These are phyloP conservation scores for Fagus crenata DNA, from an alignment of 306 rosid genomes.

Conservation along the genomic window DNA sequence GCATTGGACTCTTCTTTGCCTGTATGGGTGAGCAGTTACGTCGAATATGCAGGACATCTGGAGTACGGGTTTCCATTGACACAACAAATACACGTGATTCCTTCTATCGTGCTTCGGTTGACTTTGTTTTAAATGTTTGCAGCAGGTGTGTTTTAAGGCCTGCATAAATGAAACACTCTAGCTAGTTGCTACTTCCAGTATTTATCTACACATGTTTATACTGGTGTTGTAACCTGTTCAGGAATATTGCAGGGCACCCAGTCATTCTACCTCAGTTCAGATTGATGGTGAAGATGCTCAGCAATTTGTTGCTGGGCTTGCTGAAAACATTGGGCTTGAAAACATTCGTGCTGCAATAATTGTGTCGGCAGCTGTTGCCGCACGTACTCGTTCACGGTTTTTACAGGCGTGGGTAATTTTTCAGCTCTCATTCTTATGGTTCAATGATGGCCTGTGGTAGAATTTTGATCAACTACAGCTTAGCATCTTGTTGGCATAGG, in stretches of 20 bases:
- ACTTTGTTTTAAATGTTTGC: slow-evolving; percentile 64
- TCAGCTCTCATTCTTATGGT: slow-evolving; percentile 13
- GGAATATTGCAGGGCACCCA: slow-evolving; percentile 57
- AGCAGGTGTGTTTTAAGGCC: slow-evolving; percentile 56
- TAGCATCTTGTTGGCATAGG: background rate
- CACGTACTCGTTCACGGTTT: slow-evolving; percentile 72
- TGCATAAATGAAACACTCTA: slow-evolving; percentile 12
- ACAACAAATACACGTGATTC: slow-evolving; percentile 74
- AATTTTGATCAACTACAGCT: background rate
- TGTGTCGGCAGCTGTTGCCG: slow-evolving; percentile 89
- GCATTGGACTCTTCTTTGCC: slow-evolving; percentile 38
- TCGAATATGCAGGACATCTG: slow-evolving; percentile 79
- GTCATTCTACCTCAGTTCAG: slow-evolving; percentile 44
- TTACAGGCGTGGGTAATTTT: slow-evolving; percentile 89
- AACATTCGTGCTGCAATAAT: slow-evolving; percentile 70
- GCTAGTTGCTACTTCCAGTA: slow-evolving; percentile 5
- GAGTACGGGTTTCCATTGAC: slow-evolving; percentile 73
- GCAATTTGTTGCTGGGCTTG: slow-evolving; percentile 80
- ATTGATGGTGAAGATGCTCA: slow-evolving; percentile 72
- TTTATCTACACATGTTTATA: slow-evolving; percentile 22
- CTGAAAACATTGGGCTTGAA: slow-evolving; percentile 78
- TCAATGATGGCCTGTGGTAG: slow-evolving; percentile 1
- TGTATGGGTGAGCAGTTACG: slow-evolving; percentile 76
- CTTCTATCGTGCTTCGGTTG: slow-evolving; percentile 75
- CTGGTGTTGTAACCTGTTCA: slow-evolving; percentile 33